These are phyloP conservation scores for Coemansia sp. DNA, from an alignment of 192 early-diverging fungal genomes.

Conservation along the genomic window DNA sequence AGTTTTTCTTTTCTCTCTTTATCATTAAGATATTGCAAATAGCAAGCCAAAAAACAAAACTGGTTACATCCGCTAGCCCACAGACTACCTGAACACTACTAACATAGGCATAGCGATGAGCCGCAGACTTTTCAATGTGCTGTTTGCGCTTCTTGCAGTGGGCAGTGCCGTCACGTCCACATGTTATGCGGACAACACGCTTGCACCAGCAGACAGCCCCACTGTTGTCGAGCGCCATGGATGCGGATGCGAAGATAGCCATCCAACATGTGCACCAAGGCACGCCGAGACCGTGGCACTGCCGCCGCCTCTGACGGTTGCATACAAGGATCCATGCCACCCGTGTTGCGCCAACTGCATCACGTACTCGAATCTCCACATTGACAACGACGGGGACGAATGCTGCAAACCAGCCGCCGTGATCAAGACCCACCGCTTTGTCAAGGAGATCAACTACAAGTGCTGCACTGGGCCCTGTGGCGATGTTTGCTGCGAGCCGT, in stretches of 20 bases:
- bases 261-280: slow-evolving; percentile 13
- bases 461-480: slow-evolving; percentile 55
- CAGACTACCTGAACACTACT: background rate
- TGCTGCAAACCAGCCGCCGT: slow-evolving; percentile 55
- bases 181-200: slow-evolving; percentile 12
- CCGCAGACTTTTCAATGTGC: slow-evolving; percentile 22
- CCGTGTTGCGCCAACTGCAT: slow-evolving; percentile 52
- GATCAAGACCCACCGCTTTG: slow-evolving; percentile 54
- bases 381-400: slow-evolving; percentile 49
- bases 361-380: slow-evolving; percentile 48
- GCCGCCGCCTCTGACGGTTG: slow-evolving; percentile 48
- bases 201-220: slow-evolving; percentile 23
- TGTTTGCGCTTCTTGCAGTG: slow-evolving; percentile 23
- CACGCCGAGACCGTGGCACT: slow-evolving; percentile 31
- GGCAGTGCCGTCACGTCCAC: slow-evolving; percentile 14
- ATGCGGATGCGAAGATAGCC: slow-evolving; percentile 9
- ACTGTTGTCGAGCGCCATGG: slow-evolving; percentile 11
- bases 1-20: background rate
- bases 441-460: slow-evolving; percentile 56
- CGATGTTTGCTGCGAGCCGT: slow-evolving; percentile 52
- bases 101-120: slow-evolving; percentile 22
- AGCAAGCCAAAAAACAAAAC: background rate
- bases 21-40: background rate
- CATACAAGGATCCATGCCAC: slow-evolving; percentile 53
- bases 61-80: background rate